Conservation (phyloP, 1,139 yeast genomes). For the Candida glucosophila region DNA sequence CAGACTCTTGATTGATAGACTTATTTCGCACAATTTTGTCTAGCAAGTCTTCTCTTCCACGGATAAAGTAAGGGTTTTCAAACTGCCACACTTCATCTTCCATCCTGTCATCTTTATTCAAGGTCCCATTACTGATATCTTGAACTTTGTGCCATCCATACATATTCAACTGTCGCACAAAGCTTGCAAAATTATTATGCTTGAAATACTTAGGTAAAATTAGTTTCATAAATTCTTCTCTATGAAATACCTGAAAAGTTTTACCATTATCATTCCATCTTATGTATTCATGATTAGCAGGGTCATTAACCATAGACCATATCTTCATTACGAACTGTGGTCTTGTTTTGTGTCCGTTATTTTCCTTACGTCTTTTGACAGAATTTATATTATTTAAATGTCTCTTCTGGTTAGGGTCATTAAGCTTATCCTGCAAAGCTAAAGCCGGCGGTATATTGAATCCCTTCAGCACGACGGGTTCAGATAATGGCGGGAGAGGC, state of each 20-base stretch:
- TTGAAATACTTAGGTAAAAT: slow-evolving; percentile 87
- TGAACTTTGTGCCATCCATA: slow-evolving; percentile 97
- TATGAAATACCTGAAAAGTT: slow-evolving; percentile 73
- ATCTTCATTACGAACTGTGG: slow-evolving; percentile 90
- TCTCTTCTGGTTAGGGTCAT: slow-evolving; percentile 4
- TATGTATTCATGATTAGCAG: slow-evolving; percentile 57
- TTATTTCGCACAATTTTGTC: slow-evolving; percentile 57
- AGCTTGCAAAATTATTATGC: slow-evolving; percentile 88
- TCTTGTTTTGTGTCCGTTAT: slow-evolving; percentile 32
- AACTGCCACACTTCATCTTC: slow-evolving; percentile 57
- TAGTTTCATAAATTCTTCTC: slow-evolving; percentile 78
- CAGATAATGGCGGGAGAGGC: slow-evolving; percentile 28
- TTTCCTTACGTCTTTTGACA: slow-evolving; percentile 24
- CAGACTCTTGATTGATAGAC: slow-evolving; percentile 30
- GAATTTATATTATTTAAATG: slow-evolving; percentile 3
- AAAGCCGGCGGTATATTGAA: slow-evolving; percentile 8
- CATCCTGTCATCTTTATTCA: slow-evolving; percentile 46
- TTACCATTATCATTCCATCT: slow-evolving; percentile 83
- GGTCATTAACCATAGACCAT: slow-evolving; percentile 93
- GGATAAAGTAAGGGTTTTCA: slow-evolving; percentile 70
- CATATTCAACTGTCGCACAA: slow-evolving; percentile 93
- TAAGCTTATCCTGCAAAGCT: slow-evolving; percentile 4
- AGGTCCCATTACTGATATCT: slow-evolving; percentile 61
- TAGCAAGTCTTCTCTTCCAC: slow-evolving; percentile 62
- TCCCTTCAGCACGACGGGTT: slow-evolving; percentile 24